These are phyloP conservation scores for Clonostachys byssicola DNA, from an alignment of 2,329 filamentous ascomycete genomes.

Conservation along the genomic window DNA sequence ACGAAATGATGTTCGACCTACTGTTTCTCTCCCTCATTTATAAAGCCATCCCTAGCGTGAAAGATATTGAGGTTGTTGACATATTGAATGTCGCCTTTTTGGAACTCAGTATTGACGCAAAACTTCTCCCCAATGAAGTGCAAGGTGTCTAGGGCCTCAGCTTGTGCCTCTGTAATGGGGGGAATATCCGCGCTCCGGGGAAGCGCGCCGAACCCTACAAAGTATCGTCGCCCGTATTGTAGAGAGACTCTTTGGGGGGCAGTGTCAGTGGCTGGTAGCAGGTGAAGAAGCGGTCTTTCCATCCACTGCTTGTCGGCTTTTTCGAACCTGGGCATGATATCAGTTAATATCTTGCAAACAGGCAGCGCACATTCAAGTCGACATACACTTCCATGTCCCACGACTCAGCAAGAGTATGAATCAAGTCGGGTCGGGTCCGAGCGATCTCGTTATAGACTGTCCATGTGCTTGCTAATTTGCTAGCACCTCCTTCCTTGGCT, in stretches of 20 bases:
- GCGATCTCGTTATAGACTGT: slow-evolving; percentile 61
- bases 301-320: slow-evolving; percentile 38
- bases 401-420: slow-evolving; percentile 47
- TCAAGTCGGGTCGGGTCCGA: slow-evolving; percentile 51
- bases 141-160: slow-evolving; percentile 46
- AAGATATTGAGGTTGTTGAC: slow-evolving; percentile 51
- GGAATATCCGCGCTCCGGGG: slow-evolving; percentile 51
- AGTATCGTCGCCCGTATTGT: slow-evolving; percentile 55
- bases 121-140: slow-evolving; percentile 43
- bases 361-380: neutral
- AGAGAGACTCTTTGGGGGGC: slow-evolving; percentile 50
- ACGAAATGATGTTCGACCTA: slow-evolving; percentile 17
- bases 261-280: slow-evolving; percentile 40
- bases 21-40: slow-evolving; percentile 34
- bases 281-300: slow-evolving; percentile 49
- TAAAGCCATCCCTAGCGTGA: slow-evolving; percentile 46
- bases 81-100: slow-evolving; percentile 49
- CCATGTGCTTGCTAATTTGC: slow-evolving; percentile 53
- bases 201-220: slow-evolving; percentile 52
- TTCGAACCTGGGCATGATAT: slow-evolving; percentile 36
- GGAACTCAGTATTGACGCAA: slow-evolving; percentile 37
- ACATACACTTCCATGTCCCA: slow-evolving; percentile 40
- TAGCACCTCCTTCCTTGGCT: slow-evolving; percentile 47
- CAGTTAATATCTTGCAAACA: neutral
- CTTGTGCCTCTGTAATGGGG: slow-evolving; percentile 47